Evolutionary conservation across 1,284 basidiomycete genomes (phyloP).

Genomic region (Sporisorium sorghi): DNA sequence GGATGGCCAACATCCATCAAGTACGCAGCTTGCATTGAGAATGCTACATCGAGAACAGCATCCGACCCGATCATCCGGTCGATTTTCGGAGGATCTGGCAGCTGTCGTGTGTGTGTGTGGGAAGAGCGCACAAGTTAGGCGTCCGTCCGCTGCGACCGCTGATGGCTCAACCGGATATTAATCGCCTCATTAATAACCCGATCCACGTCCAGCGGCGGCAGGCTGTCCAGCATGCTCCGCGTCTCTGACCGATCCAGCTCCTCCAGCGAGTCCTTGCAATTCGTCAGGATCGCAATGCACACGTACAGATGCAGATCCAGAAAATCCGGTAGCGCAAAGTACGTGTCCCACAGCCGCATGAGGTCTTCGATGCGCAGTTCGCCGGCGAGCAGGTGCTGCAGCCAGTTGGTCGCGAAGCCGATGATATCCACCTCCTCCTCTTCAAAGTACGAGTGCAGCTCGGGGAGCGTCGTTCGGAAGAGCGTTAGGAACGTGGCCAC

Average conservation of each 20-base stretch:
- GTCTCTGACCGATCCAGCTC: constrained; percentile 68
- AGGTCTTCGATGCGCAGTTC: constrained; percentile 67
- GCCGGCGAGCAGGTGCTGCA: constrained; percentile 65
- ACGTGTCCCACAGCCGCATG: constrained; percentile 69
- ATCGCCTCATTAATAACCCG: constrained; percentile 67
- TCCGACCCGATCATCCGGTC: too few relatives aligned
- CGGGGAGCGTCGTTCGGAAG: constrained; percentile 67
- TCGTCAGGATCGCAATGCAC: constrained; percentile 69
- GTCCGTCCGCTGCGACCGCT: constrained; percentile 44
- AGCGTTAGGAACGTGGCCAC: constrained; percentile 68
- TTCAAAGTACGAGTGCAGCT: constrained; percentile 69
- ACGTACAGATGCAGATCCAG: constrained; percentile 69
- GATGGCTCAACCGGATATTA: constrained; percentile 65
- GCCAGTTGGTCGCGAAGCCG: constrained; percentile 65
- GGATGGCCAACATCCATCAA: constrained; percentile 15
- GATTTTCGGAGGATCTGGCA: too few relatives aligned
- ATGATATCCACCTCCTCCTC: constrained; percentile 69
- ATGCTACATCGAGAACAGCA: neutral
- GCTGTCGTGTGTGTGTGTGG: too few relatives aligned
- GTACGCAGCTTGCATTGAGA: neutral
- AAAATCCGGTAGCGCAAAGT: constrained; percentile 66
- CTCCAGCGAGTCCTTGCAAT: constrained; percentile 68
- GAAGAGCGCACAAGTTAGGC: too few relatives aligned
- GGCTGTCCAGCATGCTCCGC: constrained; percentile 66
- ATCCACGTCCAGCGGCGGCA: constrained; percentile 67